A percentile compares a stretch with the other conserved stretches of the same genome.
phyloP scores from a whole-genome alignment of 192 early-diverging fungal species.

The Coemansia sp. region DNA sequence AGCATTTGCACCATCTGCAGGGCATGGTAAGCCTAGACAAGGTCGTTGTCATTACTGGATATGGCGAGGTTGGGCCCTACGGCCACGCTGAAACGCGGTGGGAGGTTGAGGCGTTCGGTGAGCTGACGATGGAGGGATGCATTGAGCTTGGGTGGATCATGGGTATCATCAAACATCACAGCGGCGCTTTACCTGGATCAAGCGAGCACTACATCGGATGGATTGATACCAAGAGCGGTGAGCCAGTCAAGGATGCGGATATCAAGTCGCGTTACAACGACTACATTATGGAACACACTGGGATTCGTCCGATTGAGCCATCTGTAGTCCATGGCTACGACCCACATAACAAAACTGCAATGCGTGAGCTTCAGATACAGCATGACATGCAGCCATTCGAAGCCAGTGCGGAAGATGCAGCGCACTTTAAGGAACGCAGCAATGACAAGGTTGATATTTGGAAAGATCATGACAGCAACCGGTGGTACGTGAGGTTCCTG shows the following conservation, averaged over 20 bases:
- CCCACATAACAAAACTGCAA: conserved; percentile 76
- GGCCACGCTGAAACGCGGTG: conserved; percentile 90
- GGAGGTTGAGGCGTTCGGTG: conserved; percentile 91
- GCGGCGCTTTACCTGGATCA: conserved; percentile 33
- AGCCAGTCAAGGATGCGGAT: conserved; percentile 82
- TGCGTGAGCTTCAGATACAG: conserved; percentile 86
- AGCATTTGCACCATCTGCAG: conserved; percentile 64
- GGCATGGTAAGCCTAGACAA: conserved; percentile 89
- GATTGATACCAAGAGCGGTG: conserved; percentile 80
- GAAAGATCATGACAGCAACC: conserved; percentile 56
- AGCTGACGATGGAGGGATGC: conserved; percentile 58
- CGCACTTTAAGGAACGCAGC: conserved; percentile 79
- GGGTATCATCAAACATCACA: conserved; percentile 88
- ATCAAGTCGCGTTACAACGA: conserved; percentile 88
- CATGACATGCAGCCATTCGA: conserved; percentile 88
- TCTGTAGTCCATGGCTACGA: conserved; percentile 82
- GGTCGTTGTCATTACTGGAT: conserved; percentile 87
- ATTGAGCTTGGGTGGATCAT: conserved; percentile 98
- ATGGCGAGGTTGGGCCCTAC: conserved; percentile 89
- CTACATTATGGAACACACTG: conserved; percentile 77
- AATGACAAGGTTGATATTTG: conserved; percentile 72
- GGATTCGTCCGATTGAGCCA: conserved; percentile 69
- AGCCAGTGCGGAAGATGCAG: conserved; percentile 84
- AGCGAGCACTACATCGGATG: conserved; percentile 61
- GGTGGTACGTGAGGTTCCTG: conserved; percentile 75